Base-by-base conservation (phyloP, 2,329 filamentous ascomycete species). In the Trichoderma koningii region DNA sequence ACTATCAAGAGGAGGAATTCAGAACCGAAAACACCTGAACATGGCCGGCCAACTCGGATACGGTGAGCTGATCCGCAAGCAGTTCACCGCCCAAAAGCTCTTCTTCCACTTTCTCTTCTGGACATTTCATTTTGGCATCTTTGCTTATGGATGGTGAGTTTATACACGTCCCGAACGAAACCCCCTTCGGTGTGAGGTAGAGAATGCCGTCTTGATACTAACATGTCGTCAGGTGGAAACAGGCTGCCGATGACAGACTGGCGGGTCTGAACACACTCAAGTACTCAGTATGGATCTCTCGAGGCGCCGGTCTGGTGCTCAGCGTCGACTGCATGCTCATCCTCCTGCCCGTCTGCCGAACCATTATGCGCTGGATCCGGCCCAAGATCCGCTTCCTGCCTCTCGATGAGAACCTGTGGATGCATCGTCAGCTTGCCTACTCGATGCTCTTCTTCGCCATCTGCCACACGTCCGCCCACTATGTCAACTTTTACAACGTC, bases 401-500 rank as follows among this genome's bases (percentile, higher is more conserved):
- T 5, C 84, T 99, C n/a, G 95, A 99, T 73, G 95, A 99, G 80
- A 96, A 93, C 66, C 85, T 93, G 70, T 99, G 93, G 93, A 96
- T 99, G 78, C 95, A 99, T 80, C 86, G 94, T 69, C 95, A 99
- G 77, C 85, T 96, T 50, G 94, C 95, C 19, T 99, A 99, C 75
- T 83, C 92, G 1, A 82, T 98, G 80, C 82, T 98, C 3, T 74
- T 97, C 63, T 99, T 93, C 77, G 91, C 89, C 30, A 84, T 88
- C 56, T 77, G 92, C 30, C 95, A 99, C 76, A 89, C 89, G 1
- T 74, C 83, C 15, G 87, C 87, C 57, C 95, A 99, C 78, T 99
- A 99, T 73, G 92, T 98, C 82, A 99, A 99, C 81, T 99, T 99
- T 80, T 98, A 89, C 84, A 97, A 97, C 72, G 91, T 99, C 68